phyloP scores from a whole-genome alignment of 441 rosid species.

The Gossypium gossypioides region DNA sequence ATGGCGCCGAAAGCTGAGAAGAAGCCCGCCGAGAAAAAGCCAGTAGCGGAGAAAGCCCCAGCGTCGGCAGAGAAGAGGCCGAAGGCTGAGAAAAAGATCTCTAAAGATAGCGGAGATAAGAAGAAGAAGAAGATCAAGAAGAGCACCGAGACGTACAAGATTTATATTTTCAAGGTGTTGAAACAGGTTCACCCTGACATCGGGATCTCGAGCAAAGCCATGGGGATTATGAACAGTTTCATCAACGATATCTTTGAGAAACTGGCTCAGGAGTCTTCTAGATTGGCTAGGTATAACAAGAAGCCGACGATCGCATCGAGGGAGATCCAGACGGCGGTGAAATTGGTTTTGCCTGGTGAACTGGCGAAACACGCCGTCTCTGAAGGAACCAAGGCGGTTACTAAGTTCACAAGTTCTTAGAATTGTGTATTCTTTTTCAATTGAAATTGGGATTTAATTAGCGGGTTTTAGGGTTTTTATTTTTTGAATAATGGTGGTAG shows the following conservation, averaged over 20 bases:
- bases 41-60: constrained; percentile 36
- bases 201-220: constrained; percentile 34
- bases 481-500: neutral
- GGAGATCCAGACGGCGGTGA: constrained; percentile 42
- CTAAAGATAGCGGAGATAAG: constrained; percentile 40
- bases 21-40: constrained; percentile 35
- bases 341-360: constrained; percentile 43
- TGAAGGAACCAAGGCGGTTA: constrained; percentile 45
- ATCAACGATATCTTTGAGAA: constrained; percentile 37
- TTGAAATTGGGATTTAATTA: neutral
- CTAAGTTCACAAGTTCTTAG: constrained; percentile 43
- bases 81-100: constrained; percentile 48
- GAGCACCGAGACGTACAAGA: constrained; percentile 47
- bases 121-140: constrained; percentile 43
- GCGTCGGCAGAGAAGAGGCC: constrained; percentile 35
- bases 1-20: constrained; percentile 40
- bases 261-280: constrained; percentile 33
- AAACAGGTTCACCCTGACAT: constrained; percentile 43
- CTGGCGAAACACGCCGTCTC: constrained; percentile 44
- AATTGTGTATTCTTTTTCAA: neutral
- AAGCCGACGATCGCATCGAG: constrained; percentile 40
- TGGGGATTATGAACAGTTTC: constrained; percentile 29
- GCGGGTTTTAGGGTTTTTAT: neutral
- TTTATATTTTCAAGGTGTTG: constrained; percentile 45
- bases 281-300: constrained; percentile 39